Base-by-base conservation (phyloP, 345 rosid genomes). In the Eucalyptus regnans region DNA sequence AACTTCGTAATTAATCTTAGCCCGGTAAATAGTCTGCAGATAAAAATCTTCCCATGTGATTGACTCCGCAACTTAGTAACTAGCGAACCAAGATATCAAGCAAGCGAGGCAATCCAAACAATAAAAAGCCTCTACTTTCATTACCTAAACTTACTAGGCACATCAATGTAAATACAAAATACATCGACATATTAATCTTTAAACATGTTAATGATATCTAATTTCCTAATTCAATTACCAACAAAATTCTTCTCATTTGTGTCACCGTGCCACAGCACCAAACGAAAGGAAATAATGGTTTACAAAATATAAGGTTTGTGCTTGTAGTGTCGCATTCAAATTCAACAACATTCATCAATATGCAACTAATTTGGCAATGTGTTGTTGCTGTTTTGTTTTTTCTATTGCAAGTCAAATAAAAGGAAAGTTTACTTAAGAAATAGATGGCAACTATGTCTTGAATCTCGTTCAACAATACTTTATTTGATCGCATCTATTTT, bases 191-290 rank as follows among this genome's bases (percentile, higher is more conserved):
- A 60, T 11, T 60, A 27, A 60, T 60, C 12, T 27, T 52, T 7
- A 52, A 18, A 52, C 56, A 52, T 52, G 56, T 52, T 52, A 50
- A 50, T 6, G 6, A 50, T 50, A 15, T 16, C 54, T 50, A 50
- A 15, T 50, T 50, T 50, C 20, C 54, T 50, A 50, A 50, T 50
- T 50, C 3, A 23, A 58, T 23, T 10, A 5, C 1, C 2, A 2
- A 60, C 15, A 25, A 58, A 58, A 25, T 58, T 58, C 12, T 27
- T 58, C n/a, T 58, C n/a, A 9, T 4, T 9, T 58, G 64, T 25
- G 31, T 25, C 7, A 5, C 31, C 4, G 15, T 2, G 2, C 66
- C 31, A 5, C 66, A 0, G 7, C 7, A 0, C 64, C 6, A 60
- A 60, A 11, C 3, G 4, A 60, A 58, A 60, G 15, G 15, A 60